Conservation (phyloP, 768 basidiomycete genomes). For the Cystofilobasidium capitatum region DNA sequence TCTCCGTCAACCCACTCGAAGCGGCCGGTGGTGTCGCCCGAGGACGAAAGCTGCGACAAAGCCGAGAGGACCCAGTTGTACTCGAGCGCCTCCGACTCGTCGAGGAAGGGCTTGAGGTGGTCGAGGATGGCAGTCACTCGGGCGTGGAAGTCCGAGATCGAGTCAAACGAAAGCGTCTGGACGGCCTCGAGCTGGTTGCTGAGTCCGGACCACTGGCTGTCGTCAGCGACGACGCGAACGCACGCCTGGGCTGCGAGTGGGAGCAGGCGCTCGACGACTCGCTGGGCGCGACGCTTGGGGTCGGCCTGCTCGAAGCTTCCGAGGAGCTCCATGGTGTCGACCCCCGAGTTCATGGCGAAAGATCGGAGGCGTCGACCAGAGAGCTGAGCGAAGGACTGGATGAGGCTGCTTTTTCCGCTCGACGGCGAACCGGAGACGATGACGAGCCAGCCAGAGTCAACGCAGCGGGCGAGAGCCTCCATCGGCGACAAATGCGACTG, state of each 20-base stretch:
- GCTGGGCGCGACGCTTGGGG: slow-evolving; percentile 22
- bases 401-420: slow-evolving; percentile 69
- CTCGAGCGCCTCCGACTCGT: slow-evolving; percentile 10
- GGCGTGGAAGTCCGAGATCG: slow-evolving; percentile 12
- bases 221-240: slow-evolving; percentile 5
- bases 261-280: slow-evolving; percentile 6
- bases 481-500: slow-evolving; percentile 57
- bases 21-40: slow-evolving; percentile 42
- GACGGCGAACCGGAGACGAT: slow-evolving; percentile 68
- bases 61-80: slow-evolving; percentile 16
- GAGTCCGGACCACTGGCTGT: slow-evolving; percentile 10
- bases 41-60: slow-evolving; percentile 10
- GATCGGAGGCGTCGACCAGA: slow-evolving; percentile 62
- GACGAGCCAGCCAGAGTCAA: slow-evolving; percentile 73
- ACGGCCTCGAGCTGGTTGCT: slow-evolving; percentile 5
- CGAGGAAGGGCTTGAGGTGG: slow-evolving; percentile 19
- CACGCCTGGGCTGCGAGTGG: slow-evolving; percentile 3
- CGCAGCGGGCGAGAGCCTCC: slow-evolving; percentile 64
- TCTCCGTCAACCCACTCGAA: slow-evolving; percentile 97
- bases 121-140: not conserved
- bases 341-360: slow-evolving; percentile 69
- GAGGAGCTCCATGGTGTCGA: slow-evolving; percentile 85
- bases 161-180: not conserved
- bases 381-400: slow-evolving; percentile 59
- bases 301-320: slow-evolving; percentile 94